A percentile compares a stretch with the other conserved stretches of the same genome.
Conservation (phyloP, 768 basidiomycete genomes). For the Multifurca ochricompacta region DNA sequence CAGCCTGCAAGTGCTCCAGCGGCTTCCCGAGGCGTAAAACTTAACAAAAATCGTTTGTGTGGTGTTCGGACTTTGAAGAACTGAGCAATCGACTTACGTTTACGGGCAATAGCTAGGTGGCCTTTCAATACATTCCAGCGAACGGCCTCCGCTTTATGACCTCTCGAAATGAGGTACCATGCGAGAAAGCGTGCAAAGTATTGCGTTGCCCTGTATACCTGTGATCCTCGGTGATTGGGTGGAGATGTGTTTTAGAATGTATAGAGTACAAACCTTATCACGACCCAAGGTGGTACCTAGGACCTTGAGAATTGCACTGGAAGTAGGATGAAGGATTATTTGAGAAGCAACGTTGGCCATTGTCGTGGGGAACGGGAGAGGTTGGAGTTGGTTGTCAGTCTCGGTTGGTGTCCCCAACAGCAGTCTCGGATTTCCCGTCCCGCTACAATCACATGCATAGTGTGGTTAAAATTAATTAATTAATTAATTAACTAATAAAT, state of each 20-base stretch:
- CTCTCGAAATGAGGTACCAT: slow-evolving; percentile 68
- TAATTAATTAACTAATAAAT: no score
- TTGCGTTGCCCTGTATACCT: slow-evolving; percentile 88
- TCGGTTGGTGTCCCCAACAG: no score
- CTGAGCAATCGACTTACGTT: slow-evolving; percentile 42
- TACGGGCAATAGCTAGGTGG: slow-evolving; percentile 78
- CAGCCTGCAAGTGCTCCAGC: slow-evolving; percentile 87
- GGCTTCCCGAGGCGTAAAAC: slow-evolving; percentile 93
- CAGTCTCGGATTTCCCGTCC: not conserved
- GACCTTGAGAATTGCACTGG: slow-evolving; percentile 69
- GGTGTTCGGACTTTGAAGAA: not conserved
- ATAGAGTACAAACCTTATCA: slow-evolving; percentile 62
- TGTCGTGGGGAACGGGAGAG: not conserved
- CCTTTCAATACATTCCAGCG: slow-evolving; percentile 81
- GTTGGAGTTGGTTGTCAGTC: not conserved
- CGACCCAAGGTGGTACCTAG: slow-evolving; percentile 77
- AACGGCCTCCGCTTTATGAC: slow-evolving; percentile 60
- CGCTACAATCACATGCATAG: slow-evolving; percentile 15
- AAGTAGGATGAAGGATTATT: slow-evolving; percentile 75
- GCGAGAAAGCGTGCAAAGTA: slow-evolving; percentile 86
- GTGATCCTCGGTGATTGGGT: not conserved
- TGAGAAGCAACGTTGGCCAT: slow-evolving; percentile 54
- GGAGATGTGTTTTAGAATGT: not conserved
- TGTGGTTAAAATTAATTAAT: no score
- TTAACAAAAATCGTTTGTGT: slow-evolving; percentile 28